phyloP scores from a whole-genome alignment of 768 basidiomycete genomes.

The Boletellus ananas region DNA sequence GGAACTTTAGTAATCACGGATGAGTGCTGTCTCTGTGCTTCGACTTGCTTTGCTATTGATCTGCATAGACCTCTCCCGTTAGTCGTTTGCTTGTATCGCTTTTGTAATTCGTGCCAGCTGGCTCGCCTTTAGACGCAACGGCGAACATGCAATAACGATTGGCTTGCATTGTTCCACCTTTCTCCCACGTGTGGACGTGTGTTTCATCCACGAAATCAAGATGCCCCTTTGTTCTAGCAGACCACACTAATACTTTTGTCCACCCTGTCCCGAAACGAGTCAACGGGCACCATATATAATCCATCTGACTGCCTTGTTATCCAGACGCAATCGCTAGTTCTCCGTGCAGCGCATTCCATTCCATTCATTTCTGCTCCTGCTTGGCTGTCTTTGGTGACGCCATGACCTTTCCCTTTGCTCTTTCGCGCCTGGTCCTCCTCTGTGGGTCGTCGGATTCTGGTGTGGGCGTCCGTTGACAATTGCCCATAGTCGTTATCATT shows the following conservation, averaged over 20 bases:
- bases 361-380: slow-evolving; percentile 1
- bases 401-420: slow-evolving; percentile 26
- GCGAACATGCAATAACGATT: too few species aligned
- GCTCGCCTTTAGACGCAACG: too few species aligned
- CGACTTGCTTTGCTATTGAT: neutral
- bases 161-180: neutral
- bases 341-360: slow-evolving; percentile 2
- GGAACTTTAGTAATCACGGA: slow-evolving; percentile 55
- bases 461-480: neutral
- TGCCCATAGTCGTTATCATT: slow-evolving; percentile 14
- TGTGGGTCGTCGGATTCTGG: slow-evolving; percentile 10
- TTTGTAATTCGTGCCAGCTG: neutral
- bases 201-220: neutral
- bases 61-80: neutral
- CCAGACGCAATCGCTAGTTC: neutral
- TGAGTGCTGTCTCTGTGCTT: slow-evolving; percentile 2
- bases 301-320: neutral
- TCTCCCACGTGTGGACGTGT: neutral
- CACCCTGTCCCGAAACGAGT: neutral
- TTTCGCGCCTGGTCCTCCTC: slow-evolving; percentile 18
- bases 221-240: slow-evolving; percentile 7
- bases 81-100: slow-evolving; percentile 6
- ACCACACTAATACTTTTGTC: slow-evolving; percentile 12
- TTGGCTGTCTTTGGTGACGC: slow-evolving; percentile 21
- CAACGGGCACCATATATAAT: slow-evolving; percentile 14